Evolutionary conservation across 805 yeast genomes (phyloP).

Genomic region (Dipodascus geniculatus): DNA sequence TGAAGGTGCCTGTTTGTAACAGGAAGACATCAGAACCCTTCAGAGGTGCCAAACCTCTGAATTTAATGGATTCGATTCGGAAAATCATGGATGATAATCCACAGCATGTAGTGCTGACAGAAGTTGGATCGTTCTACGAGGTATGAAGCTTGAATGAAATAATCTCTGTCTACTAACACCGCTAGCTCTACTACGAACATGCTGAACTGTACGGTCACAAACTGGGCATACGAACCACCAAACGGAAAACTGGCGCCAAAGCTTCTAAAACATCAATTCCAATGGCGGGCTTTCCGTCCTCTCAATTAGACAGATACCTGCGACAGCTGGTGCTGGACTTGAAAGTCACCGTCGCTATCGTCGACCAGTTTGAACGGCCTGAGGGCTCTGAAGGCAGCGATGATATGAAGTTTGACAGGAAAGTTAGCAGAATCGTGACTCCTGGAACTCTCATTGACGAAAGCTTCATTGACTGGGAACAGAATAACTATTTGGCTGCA

Average conservation of each 20-base stretch:
- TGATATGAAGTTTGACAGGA: slow-evolving; percentile 40
- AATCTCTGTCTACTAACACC: too few relatives aligned
- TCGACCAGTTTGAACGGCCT: slow-evolving; percentile 42
- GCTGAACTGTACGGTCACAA: slow-evolving; percentile 63
- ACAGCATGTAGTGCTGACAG: slow-evolving; percentile 53
- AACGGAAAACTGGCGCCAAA: slow-evolving; percentile 7
- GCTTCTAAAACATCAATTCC: slow-evolving; percentile 34
- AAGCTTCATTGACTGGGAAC: slow-evolving; percentile 58
- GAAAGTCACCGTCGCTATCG: slow-evolving; percentile 64
- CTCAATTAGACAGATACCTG: slow-evolving; percentile 60
- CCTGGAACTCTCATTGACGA: slow-evolving; percentile 93
- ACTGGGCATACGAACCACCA: slow-evolving; percentile 62
- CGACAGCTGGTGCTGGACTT: slow-evolving; percentile 59
- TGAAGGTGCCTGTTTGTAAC: background rate
- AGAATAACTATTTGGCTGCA: slow-evolving; percentile 59
- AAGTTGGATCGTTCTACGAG: slow-evolving; percentile 81
- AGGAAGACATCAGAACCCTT: too few relatives aligned
- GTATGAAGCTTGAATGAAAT: slow-evolving; percentile 7
- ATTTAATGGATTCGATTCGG: background rate
- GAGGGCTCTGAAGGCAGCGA: slow-evolving; percentile 14
- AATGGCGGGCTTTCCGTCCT: slow-evolving; percentile 87
- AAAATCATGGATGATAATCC: slow-evolving; percentile 32
- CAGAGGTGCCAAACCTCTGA: slow-evolving; percentile 1
- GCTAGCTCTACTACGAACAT: slow-evolving; percentile 73
- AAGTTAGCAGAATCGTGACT: slow-evolving; percentile 68